phyloP scores from a whole-genome alignment of 345 rosid genomes.

The Murraya paniculata region DNA sequence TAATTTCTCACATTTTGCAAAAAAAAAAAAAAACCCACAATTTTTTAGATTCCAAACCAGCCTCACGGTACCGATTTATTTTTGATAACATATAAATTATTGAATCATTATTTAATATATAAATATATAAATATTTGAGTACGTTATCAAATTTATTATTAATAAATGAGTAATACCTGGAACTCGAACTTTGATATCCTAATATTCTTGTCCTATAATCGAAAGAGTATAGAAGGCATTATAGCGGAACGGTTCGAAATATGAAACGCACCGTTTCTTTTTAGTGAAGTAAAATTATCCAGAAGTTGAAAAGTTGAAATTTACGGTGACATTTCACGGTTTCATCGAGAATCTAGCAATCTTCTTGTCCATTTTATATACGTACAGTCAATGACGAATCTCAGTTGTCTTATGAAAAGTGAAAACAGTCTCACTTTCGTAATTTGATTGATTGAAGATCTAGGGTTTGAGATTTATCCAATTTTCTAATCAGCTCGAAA shows the following conservation, averaged over 20 bases:
- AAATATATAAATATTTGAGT: no score
- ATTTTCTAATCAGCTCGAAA: not conserved
- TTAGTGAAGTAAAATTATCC: not conserved
- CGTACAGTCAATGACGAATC: not conserved
- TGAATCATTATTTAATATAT: no score
- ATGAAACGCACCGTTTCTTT: slow-evolving; percentile 12
- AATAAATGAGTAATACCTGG: no score
- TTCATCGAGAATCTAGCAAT: slow-evolving; percentile 5
- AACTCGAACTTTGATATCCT: no score
- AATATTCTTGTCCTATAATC: no score
- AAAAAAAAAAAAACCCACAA: no score
- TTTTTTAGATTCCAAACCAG: not conserved
- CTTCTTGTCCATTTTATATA: not conserved
- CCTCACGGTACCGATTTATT: not conserved
- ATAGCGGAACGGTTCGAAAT: not conserved
- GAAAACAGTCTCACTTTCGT: not conserved
- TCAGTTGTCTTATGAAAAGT: not conserved
- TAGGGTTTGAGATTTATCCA: not conserved
- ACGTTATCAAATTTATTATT: no score
- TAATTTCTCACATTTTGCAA: no score
- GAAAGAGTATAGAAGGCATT: no score
- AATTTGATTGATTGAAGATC: not conserved
- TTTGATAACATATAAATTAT: no score
- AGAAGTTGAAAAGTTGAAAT: not conserved
- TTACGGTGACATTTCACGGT: not conserved